phyloP scores from a whole-genome alignment of 768 basidiomycete genomes.

The Naematelia encephala region DNA sequence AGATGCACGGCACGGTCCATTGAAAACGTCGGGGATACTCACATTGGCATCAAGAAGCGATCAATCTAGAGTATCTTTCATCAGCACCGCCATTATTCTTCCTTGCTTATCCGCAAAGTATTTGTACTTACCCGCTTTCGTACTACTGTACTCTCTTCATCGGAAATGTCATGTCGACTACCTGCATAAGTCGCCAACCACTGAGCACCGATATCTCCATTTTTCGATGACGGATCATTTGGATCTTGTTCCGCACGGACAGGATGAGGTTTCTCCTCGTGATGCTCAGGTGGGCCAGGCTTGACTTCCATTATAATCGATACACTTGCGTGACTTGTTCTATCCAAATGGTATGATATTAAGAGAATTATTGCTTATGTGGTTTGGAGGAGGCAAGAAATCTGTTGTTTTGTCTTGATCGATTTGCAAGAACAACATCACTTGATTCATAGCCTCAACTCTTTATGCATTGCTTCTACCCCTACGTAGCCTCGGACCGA shows the following conservation, averaged over 20 bases:
- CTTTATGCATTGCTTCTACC: too few species aligned
- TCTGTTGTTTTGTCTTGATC: neutral
- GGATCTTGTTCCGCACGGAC: neutral
- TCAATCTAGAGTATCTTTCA: too few species aligned
- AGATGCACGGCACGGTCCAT: too few species aligned
- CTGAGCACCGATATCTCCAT: constrained; percentile 7
- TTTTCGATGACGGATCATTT: neutral
- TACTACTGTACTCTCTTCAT: neutral
- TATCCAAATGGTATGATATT: neutral
- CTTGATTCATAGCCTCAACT: too few species aligned
- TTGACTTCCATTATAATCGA: neutral
- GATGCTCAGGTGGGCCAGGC: neutral
- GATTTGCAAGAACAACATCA: too few species aligned
- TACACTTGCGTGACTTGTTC: too few species aligned
- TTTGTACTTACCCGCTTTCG: constrained; percentile 2
- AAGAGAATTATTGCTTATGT: neutral
- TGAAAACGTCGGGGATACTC: too few species aligned
- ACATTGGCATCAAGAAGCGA: constrained; percentile 5
- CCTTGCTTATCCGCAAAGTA: too few species aligned
- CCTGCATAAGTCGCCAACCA: constrained; percentile 9
- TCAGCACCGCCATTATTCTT: too few species aligned
- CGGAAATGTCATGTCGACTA: neutral
- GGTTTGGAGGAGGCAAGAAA: too few species aligned
- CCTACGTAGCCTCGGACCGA: neutral
- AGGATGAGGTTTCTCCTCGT: neutral